Evolutionary conservation across 108 stramenopile genomes (phyloP).

Genomic region (Nannochloropsis salina): DNA sequence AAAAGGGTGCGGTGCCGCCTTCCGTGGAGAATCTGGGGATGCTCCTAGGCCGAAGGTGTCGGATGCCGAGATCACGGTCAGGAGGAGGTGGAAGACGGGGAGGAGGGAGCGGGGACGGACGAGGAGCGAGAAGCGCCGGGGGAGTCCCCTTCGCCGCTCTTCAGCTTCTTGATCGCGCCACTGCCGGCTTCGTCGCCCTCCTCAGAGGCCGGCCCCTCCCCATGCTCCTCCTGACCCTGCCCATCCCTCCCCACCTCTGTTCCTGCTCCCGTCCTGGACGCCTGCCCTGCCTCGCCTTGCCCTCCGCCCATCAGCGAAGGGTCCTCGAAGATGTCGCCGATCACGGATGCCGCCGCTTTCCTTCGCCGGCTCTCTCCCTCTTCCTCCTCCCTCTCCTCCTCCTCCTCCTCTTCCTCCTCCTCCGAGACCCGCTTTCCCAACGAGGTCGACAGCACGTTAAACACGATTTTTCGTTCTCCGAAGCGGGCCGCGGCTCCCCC

Average conservation of each 20-base stretch:
- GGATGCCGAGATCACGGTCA: background rate
- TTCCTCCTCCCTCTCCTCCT: background rate
- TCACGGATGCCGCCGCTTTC: background rate
- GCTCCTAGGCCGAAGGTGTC: no score
- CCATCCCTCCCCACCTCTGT: background rate
- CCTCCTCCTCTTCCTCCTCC: background rate
- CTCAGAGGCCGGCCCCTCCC: no score
- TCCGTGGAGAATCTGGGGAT: no score
- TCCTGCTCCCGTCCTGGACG: background rate
- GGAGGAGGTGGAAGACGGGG: background rate
- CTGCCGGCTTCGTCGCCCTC: background rate
- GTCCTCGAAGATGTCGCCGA: background rate
- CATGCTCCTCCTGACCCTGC: no score
- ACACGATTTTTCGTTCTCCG: background rate
- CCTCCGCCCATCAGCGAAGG: background rate
- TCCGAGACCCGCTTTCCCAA: background rate
- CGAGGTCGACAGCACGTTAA: background rate
- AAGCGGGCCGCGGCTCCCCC: background rate
- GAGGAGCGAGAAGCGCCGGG: background rate
- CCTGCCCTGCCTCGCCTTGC: background rate
- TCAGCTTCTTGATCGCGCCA: slow-evolving; percentile 15
- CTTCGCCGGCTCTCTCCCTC: background rate
- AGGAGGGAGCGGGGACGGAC: background rate
- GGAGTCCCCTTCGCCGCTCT: background rate
- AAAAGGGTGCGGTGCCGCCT: background rate